Evolutionary conservation across 768 basidiomycete genomes (phyloP).

Genomic region (Rubroboletus satanas): DNA sequence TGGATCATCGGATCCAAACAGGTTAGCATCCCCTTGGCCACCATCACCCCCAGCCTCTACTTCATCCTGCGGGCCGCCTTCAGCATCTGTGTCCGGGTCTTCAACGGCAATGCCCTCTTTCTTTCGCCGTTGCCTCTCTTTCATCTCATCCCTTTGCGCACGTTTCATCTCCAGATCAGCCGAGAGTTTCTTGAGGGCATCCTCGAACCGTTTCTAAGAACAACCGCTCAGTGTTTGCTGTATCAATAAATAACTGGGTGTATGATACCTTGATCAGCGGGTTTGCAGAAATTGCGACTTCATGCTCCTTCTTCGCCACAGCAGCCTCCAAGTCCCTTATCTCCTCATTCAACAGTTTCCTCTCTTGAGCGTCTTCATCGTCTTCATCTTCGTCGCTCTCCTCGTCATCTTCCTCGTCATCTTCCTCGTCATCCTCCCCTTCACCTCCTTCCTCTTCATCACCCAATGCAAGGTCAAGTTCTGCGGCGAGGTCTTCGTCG

Average conservation of each 20-base stretch:
- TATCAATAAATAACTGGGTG: neutral
- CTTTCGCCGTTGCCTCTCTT: constrained; percentile 66
- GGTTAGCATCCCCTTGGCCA: constrained; percentile 25
- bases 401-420: constrained; percentile 53
- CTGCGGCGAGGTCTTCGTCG: constrained; percentile 84
- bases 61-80: constrained; percentile 36
- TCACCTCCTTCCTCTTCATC: constrained; percentile 59
- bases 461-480: constrained; percentile 78
- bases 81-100: constrained; percentile 41
- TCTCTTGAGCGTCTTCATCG: constrained; percentile 73
- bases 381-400: constrained; percentile 71
- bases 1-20: constrained; percentile 49
- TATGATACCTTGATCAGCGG: constrained; percentile 72
- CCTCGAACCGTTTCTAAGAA: constrained; percentile 84
- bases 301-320: constrained; percentile 77
- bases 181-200: constrained; percentile 82
- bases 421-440: constrained; percentile 69
- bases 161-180: constrained; percentile 84
- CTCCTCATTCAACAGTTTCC: constrained; percentile 82
- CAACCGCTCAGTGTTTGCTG: neutral
- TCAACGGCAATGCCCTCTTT: constrained; percentile 57
- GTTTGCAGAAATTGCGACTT: constrained; percentile 80
- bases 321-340: constrained; percentile 86
- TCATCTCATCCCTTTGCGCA: constrained; percentile 74
- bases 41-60: constrained; percentile 28